Conservation (phyloP, 2,329 filamentous ascomycete genomes). For the Sporothrix phasma region DNA sequence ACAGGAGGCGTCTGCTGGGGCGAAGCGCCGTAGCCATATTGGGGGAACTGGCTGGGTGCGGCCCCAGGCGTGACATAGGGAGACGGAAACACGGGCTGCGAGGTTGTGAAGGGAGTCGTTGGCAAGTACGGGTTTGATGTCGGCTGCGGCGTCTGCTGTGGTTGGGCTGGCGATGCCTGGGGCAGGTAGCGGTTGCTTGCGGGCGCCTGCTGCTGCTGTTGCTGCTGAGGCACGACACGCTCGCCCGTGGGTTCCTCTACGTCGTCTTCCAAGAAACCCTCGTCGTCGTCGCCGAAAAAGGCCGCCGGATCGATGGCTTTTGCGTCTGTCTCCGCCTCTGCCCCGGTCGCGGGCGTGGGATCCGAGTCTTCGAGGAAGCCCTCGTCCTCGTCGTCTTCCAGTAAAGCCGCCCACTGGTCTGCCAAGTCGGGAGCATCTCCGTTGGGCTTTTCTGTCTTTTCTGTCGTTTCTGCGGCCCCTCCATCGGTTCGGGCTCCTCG, state of each 20-base stretch:
- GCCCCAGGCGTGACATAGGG: neutral
- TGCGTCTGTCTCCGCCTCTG: too few species aligned
- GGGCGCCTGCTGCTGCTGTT: neutral
- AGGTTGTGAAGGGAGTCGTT: neutral
- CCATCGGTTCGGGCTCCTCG: conserved; percentile 9
- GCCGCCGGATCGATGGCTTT: conserved; percentile 50
- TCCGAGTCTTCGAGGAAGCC: conserved; percentile 52
- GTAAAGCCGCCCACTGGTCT: conserved; percentile 73
- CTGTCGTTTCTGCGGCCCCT: neutral
- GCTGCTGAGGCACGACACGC: conserved; percentile 18
- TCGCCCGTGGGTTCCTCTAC: conserved; percentile 29
- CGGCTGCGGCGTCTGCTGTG: conserved; percentile 1
- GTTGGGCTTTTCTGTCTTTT: conserved; percentile 18
- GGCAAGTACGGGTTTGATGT: conserved; percentile 18
- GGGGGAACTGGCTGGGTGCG: conserved; percentile 10
- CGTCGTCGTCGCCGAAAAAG: conserved; percentile 74
- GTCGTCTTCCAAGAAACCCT: conserved; percentile 71
- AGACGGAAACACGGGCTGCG: conserved; percentile 2
- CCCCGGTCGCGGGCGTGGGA: neutral
- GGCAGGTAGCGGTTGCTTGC: conserved; percentile 17
- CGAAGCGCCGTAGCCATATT: conserved; percentile 14
- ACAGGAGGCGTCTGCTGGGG: conserved; percentile 17
- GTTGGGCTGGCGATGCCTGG: neutral
- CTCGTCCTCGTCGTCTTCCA: conserved; percentile 61
- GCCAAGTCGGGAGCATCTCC: conserved; percentile 53